Base-by-base conservation (phyloP, 176 grass and related monocot species). In the Avena insularis region DNA sequence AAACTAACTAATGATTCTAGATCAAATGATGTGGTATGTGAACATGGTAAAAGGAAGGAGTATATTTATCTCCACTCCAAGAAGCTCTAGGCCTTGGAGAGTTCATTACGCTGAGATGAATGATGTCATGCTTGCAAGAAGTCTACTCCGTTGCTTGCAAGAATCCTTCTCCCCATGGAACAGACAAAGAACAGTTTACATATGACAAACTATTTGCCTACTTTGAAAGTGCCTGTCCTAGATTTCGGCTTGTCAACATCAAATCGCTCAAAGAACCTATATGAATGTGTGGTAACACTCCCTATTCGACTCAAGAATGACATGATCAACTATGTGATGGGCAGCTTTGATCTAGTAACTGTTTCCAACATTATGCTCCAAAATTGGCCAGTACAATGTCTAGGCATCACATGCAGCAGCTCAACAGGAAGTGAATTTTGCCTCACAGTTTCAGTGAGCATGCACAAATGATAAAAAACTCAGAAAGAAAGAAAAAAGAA, bases 61-160 rank as follows among this genome's bases (percentile, higher is more conserved):
- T 2, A 86, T 19, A 25, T 20, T 70, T 38, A 25, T 71, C 35
- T 55, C 33, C 83, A 29, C 61, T 62, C 48, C 16, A 16, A 16
- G 4, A 55, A 82, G 62, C 4, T 51, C 36, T 29, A 61, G 48
- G 46, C 25, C 73, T 82, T 82, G 55, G 29, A 62, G 59, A 78
- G 50, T 83, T 71, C 21, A 48, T 83, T 43, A 73, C 16, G 31
- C 9, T 12, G n/a, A 53, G 31, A 33, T 73, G 47, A 64, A 50
- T 57, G 73, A 79, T 36, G 55, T 19, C 21, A 54, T n/a, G 35
- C 48, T 83, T 65, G 47, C 73, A 55, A 50, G 23, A 90, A 84
- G 80, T 87, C 84, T 73, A 60, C 50, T 77, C 16, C 13, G 31
- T 83, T 79, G 73, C 11, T 90, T 87, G 75, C 57, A 87, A 79